These are phyloP conservation scores for Caulochytrium protostelioides DNA, from an alignment of 371 early-diverging fungal species.

Conservation along the genomic window DNA sequence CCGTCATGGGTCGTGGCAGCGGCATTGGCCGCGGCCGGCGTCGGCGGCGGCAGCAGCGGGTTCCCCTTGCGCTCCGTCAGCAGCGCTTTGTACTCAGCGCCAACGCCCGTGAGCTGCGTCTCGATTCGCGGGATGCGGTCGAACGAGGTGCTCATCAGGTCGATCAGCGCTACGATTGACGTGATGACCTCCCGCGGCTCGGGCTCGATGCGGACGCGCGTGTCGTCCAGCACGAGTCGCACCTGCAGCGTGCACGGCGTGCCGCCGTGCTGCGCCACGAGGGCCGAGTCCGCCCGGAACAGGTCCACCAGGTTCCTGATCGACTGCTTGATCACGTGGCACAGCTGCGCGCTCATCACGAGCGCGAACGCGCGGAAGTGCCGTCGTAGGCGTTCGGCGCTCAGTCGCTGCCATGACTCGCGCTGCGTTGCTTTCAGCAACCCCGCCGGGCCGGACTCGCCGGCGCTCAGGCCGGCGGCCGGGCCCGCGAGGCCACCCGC, in stretches of 20 bases:
- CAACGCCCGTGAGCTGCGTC: too few species aligned
- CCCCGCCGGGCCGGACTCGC: too few species aligned
- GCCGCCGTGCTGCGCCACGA: constrained; percentile 1
- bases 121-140: constrained; percentile 26
- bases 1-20: too few species aligned
- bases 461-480: too few species aligned
- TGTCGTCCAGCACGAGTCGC: constrained; percentile 15
- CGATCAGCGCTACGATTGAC: constrained; percentile 15
- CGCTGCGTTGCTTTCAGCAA: too few species aligned
- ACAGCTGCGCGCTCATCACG: constrained; percentile 20
- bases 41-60: too few species aligned
- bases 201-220: constrained; percentile 18
- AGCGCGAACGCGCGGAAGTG: constrained; percentile 19
- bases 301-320: constrained; percentile 15
- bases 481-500: too few species aligned
- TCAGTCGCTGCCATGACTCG: too few species aligned
- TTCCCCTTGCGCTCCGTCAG: background rate
- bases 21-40: too few species aligned
- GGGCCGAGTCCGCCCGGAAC: constrained; percentile 10
- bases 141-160: constrained; percentile 14
- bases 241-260: constrained; percentile 12
- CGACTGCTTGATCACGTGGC: constrained; percentile 16
- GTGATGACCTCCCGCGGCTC: constrained; percentile 14
- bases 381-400: too few species aligned
- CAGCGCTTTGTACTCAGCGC: too few species aligned